These are phyloP conservation scores for Exserohilum rostratum DNA, from an alignment of 2,329 filamentous ascomycete species.

Conservation along the genomic window DNA sequence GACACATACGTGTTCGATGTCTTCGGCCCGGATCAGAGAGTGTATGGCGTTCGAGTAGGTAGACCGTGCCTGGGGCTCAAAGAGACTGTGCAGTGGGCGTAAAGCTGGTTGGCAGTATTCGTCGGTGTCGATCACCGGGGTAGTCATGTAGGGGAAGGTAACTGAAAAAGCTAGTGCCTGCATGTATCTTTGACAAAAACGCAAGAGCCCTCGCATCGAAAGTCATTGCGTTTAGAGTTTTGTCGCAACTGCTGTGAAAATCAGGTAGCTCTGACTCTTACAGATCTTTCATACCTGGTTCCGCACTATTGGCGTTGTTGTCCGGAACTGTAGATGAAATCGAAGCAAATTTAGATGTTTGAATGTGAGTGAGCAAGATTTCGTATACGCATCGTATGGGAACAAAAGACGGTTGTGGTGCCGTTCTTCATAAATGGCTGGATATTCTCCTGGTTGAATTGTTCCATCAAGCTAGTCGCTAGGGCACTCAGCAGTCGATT, in stretches of 20 bases:
- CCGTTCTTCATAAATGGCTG: too few species aligned
- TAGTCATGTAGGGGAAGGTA: not conserved
- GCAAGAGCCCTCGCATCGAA: not conserved
- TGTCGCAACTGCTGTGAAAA: not conserved
- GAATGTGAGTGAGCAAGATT: not conserved
- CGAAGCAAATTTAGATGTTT: not conserved
- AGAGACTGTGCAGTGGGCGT: conserved; percentile 8
- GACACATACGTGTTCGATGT: conserved; percentile 19
- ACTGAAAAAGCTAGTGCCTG: not conserved
- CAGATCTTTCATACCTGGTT: not conserved
- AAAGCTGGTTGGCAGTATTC: conserved; percentile 16
- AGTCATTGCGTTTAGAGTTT: not conserved
- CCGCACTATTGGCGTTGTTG: not conserved
- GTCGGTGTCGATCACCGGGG: not conserved
- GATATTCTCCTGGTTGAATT: too few species aligned
- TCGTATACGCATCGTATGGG: too few species aligned
- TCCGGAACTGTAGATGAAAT: not conserved
- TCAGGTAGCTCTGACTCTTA: not conserved
- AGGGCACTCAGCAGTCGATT: too few species aligned
- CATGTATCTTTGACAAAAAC: not conserved
- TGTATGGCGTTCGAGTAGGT: not conserved
- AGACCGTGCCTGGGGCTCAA: conserved; percentile 13
- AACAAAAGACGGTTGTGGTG: too few species aligned
- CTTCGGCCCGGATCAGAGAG: conserved; percentile 10
- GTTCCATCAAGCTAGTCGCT: too few species aligned